Percentiles rank a stretch among this genome's conserved stretches.
These are phyloP conservation scores for Cenchrus purpureus DNA, from an alignment of 176 grass and related monocot genomes.

Conservation along the genomic window DNA sequence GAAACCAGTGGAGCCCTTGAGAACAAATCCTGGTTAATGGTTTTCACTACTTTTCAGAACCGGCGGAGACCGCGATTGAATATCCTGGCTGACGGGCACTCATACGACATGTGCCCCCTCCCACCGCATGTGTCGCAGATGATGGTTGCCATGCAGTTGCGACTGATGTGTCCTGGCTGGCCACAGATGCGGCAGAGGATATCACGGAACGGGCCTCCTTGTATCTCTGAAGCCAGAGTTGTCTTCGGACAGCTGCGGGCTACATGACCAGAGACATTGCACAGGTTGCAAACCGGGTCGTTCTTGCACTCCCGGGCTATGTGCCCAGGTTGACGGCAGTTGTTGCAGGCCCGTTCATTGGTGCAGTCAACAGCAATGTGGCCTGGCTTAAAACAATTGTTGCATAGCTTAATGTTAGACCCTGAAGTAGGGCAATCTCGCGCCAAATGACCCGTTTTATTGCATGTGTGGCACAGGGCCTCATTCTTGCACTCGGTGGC, in stretches of 20 bases:
- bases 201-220: slow-evolving; percentile 50
- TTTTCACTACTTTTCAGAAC: slow-evolving; percentile 58
- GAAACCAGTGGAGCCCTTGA: slow-evolving; percentile 38
- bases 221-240: slow-evolving; percentile 65
- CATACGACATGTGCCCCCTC: slow-evolving; percentile 76
- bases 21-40: slow-evolving; percentile 34
- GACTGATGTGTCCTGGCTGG: slow-evolving; percentile 74
- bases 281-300: slow-evolving; percentile 79
- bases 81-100: slow-evolving; percentile 79
- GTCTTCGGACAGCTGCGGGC: slow-evolving; percentile 78
- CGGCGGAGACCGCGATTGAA: slow-evolving; percentile 64
- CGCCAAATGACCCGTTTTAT: slow-evolving; percentile 81
- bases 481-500: slow-evolving; percentile 86
- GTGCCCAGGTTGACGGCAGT: slow-evolving; percentile 82
- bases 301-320: slow-evolving; percentile 90
- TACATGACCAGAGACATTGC: slow-evolving; percentile 87
- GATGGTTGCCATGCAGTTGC: slow-evolving; percentile 65
- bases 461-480: slow-evolving; percentile 78
- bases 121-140: slow-evolving; percentile 92
- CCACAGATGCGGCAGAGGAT: slow-evolving; percentile 73
- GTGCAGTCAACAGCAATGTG: slow-evolving; percentile 84
- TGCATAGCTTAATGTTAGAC: slow-evolving; percentile 67
- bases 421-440: slow-evolving; percentile 68
- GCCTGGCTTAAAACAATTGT: slow-evolving; percentile 83
- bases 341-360: slow-evolving; percentile 90